These are phyloP conservation scores for Cucurbitaria berberidis DNA, from an alignment of 2,329 filamentous ascomycete genomes.

Conservation along the genomic window DNA sequence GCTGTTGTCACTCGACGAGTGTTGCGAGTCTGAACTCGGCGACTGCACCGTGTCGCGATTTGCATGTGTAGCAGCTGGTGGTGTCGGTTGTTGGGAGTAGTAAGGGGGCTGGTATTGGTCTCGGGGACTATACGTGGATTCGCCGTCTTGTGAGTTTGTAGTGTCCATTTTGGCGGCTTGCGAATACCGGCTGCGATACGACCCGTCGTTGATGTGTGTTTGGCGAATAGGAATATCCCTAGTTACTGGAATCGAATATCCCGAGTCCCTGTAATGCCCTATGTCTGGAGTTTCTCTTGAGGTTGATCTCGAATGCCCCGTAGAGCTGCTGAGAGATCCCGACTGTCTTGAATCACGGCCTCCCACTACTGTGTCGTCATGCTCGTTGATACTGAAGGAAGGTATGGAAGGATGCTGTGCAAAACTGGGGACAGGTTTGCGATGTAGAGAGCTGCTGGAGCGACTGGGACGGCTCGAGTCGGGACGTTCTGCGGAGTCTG, in stretches of 20 bases:
- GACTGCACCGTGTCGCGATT: slow-evolving; percentile 35
- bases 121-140: slow-evolving; percentile 26
- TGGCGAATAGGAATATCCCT: slow-evolving; percentile 45
- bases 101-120: slow-evolving; percentile 28
- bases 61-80: slow-evolving; percentile 30
- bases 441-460: slow-evolving; percentile 31
- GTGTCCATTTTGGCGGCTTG: slow-evolving; percentile 41
- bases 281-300: slow-evolving; percentile 44
- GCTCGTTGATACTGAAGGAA: slow-evolving; percentile 41
- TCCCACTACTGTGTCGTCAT: slow-evolving; percentile 35
- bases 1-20: slow-evolving; percentile 40
- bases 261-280: slow-evolving; percentile 28
- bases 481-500: slow-evolving; percentile 12
- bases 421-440: slow-evolving; percentile 29
- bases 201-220: slow-evolving; percentile 41
- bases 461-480: slow-evolving; percentile 23
- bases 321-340: slow-evolving; percentile 42
- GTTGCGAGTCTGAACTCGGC: slow-evolving; percentile 36
- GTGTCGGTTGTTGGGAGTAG: slow-evolving; percentile 30
- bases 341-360: slow-evolving; percentile 45
- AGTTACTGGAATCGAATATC: slow-evolving; percentile 34
- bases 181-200: slow-evolving; percentile 41
- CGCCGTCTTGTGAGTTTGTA: slow-evolving; percentile 29
- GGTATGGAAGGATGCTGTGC: slow-evolving; percentile 33
- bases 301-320: slow-evolving; percentile 43